phyloP scores from a whole-genome alignment of 768 basidiomycete species.

The Lentinula aciculospora region DNA sequence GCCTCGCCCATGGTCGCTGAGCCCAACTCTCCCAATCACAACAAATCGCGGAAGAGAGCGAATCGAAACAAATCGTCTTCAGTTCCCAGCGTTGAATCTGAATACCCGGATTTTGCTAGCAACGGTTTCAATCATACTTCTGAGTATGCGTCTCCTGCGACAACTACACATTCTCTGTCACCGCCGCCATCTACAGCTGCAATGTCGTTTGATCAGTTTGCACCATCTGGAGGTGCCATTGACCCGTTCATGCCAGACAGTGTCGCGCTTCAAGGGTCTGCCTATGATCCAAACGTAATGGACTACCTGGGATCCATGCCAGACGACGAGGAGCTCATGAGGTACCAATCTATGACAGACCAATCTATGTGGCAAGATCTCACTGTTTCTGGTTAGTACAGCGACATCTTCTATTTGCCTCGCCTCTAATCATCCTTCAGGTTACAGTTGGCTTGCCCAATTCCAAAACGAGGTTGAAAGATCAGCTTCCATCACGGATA shows the following conservation, averaged over 20 bases:
- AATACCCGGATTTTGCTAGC: conserved; percentile 9
- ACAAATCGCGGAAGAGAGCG: conserved; percentile 5
- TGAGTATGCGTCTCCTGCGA: conserved; percentile 34
- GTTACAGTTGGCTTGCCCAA: conserved; percentile 33
- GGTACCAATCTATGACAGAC: conserved; percentile 54
- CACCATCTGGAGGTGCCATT: conserved; percentile 29
- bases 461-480: conserved; percentile 35
- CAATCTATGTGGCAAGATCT: conserved; percentile 51
- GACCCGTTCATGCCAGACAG: conserved; percentile 32
- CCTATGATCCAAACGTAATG: background rate
- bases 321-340: conserved; percentile 46
- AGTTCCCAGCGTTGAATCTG: conserved; percentile 9
- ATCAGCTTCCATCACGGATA: conserved; percentile 6
- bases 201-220: conserved; percentile 41
- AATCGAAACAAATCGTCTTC: conserved; percentile 11
- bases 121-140: background rate
- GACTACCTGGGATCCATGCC: conserved; percentile 18
- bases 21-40: conserved; percentile 2
- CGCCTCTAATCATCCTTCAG: conserved; percentile 13
- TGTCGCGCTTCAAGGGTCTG: background rate
- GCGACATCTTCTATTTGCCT: background rate
- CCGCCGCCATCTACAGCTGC: conserved; percentile 40
- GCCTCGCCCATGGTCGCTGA: conserved; percentile 45
- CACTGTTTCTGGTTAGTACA: conserved; percentile 43
- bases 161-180: conserved; percentile 34